Percentiles rank a stretch among this genome's conserved stretches.
Evolutionary conservation across 495 filamentous ascomycete species (phyloP).

Genomic region (Hypoxylon intermedium): DNA sequence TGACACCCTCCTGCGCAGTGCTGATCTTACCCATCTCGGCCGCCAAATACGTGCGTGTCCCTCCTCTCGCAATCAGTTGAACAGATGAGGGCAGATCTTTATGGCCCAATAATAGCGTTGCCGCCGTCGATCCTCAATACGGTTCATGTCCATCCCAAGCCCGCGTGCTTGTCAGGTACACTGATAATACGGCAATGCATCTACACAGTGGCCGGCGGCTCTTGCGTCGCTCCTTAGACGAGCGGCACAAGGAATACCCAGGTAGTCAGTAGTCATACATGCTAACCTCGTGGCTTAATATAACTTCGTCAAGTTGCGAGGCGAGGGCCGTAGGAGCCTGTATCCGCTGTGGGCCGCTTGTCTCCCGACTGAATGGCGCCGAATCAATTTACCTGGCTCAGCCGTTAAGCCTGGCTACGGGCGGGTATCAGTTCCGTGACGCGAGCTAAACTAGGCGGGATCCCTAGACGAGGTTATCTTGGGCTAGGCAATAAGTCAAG

Average conservation of each 20-base stretch:
- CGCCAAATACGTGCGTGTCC: slow-evolving; percentile 8
- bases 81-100: slow-evolving; percentile 10
- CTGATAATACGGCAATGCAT: slow-evolving; percentile 13
- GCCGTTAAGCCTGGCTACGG: slow-evolving; percentile 15
- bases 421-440: slow-evolving; percentile 30
- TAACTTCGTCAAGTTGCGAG: slow-evolving; percentile 11
- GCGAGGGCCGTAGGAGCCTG: slow-evolving; percentile 19
- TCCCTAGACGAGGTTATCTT: slow-evolving; percentile 15
- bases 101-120: slow-evolving; percentile 30
- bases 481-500: slow-evolving; percentile 3
- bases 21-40: slow-evolving; percentile 33
- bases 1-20: slow-evolving; percentile 14
- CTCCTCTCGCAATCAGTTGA: slow-evolving; percentile 30
- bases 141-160: slow-evolving; percentile 22
- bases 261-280: neutral
- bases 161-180: slow-evolving; percentile 5
- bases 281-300: slow-evolving; percentile 32
- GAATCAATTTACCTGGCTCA: slow-evolving; percentile 23
- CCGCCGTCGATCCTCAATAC: slow-evolving; percentile 26
- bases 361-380: slow-evolving; percentile 34
- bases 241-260: slow-evolving; percentile 6
- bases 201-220: slow-evolving; percentile 12
- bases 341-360: slow-evolving; percentile 20
- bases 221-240: neutral
- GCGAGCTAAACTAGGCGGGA: slow-evolving; percentile 18